A percentile compares a stretch with the other conserved stretches of the same genome.
phyloP scores from a whole-genome alignment of 2,329 filamentous ascomycete species.

The Fusarium anguioides region DNA sequence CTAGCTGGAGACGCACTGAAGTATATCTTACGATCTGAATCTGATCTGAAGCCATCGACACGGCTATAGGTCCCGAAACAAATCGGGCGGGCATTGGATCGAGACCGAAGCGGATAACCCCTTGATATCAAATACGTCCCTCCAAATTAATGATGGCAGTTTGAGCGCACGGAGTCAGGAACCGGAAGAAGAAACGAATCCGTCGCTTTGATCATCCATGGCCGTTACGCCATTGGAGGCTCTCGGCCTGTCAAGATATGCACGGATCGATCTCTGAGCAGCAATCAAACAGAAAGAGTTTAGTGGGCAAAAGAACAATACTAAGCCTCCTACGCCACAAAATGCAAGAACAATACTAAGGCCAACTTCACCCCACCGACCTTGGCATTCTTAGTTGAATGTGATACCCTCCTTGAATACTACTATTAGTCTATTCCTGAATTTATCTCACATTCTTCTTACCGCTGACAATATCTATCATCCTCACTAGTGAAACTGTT shows the following conservation, averaged over 20 bases:
- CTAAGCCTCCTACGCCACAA: slow-evolving; percentile 46
- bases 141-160: slow-evolving; percentile 4
- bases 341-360: slow-evolving; percentile 50
- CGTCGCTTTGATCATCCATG: not conserved
- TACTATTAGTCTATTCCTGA: slow-evolving; percentile 18
- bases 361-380: slow-evolving; percentile 29
- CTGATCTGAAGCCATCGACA: slow-evolving; percentile 5
- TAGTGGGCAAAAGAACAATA: slow-evolving; percentile 48
- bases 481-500: slow-evolving; percentile 22
- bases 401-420: slow-evolving; percentile 36
- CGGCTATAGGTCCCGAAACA: not conserved
- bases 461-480: slow-evolving; percentile 35
- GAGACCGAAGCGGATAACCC: slow-evolving; percentile 8
- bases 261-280: slow-evolving; percentile 24
- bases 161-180: slow-evolving; percentile 28
- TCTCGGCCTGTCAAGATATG: slow-evolving; percentile 37
- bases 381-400: slow-evolving; percentile 29
- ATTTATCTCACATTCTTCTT: slow-evolving; percentile 33
- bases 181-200: slow-evolving; percentile 27
- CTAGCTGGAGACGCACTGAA: slow-evolving; percentile 17
- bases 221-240: slow-evolving; percentile 19
- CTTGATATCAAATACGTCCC: slow-evolving; percentile 9
- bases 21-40: slow-evolving; percentile 13
- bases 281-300: slow-evolving; percentile 10
- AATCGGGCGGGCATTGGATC: slow-evolving; percentile 10